Base-by-base conservation (phyloP, 192 early-diverging fungal genomes). In the Entomortierella chlamydospora region DNA sequence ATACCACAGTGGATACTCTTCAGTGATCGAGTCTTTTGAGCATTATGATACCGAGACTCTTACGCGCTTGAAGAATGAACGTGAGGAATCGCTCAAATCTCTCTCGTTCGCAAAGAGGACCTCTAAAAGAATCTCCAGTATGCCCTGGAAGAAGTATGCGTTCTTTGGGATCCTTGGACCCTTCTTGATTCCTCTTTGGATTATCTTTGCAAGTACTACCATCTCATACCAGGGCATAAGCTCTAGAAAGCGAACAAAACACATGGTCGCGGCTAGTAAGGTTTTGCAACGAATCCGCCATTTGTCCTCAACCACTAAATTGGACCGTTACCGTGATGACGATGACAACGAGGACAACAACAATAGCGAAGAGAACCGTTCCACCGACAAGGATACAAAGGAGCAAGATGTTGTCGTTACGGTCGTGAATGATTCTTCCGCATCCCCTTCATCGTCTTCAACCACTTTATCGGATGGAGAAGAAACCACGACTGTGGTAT, bases 1-100 rank as follows among this genome's bases (percentile, higher is more conserved):
- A 55, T 73, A 62, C 41, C 65, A 74, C 34, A 28, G 41, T 0
- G 72, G 52, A 0, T 86, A 83, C 41, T 62, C 73, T 0, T 69
- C 84, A 0, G 25, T 86, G 34, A 69, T 86, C 18, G 76, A 76
- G 17, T 81, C 73, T 5, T 81, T 72, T 55, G 76, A 73, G 18
- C 65, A 70, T 30, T 41, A 60, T 23, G 66, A 68, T 25, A 9
- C 61, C 25, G 70, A 70, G 17, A 61, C 50, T 29, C 34, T 68
- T 25, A 53, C 47, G 12, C 67, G 68, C 1, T 17, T 59, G 51
- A 41, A 65, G 34, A 20, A 66, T 29, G 68, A 71, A 34, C 41
- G 62, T 29, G 63, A 49, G 4, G 68, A 51, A 4, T 49, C 26
- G 6, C 49, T 64, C 22, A 39, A 69, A 39, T 62, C 70, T 2